These are phyloP conservation scores for Tritrichomonas musculus DNA, from an alignment of 208 protist genomes.

Conservation along the genomic window DNA sequence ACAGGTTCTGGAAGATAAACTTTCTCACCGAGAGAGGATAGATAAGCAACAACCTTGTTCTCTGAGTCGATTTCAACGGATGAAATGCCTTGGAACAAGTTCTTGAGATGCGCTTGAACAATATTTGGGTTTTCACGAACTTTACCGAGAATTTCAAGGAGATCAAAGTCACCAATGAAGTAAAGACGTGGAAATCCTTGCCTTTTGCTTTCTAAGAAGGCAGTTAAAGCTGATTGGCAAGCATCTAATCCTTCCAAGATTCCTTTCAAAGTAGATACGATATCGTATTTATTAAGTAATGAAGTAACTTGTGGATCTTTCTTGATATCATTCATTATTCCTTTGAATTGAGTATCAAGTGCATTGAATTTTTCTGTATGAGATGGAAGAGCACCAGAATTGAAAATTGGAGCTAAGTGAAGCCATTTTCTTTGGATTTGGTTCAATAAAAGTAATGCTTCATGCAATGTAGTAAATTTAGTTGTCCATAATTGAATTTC, in stretches of 20 bases:
- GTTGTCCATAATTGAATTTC: constrained; percentile 75
- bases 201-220: constrained; percentile 93
- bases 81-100: constrained; percentile 90
- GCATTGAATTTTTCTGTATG: constrained; percentile 81
- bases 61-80: constrained; percentile 68
- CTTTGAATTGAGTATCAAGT: constrained; percentile 80
- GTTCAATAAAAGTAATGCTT: constrained; percentile 78
- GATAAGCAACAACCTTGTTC: constrained; percentile 6
- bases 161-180: constrained; percentile 95
- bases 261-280: constrained; percentile 64
- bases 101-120: constrained; percentile 93
- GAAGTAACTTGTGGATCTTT: constrained; percentile 69
- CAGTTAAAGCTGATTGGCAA: constrained; percentile 87
- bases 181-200: constrained; percentile 80
- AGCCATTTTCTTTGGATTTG: constrained; percentile 94
- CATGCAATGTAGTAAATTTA: constrained; percentile 74
- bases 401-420: constrained; percentile 95
- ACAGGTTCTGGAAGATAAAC: constrained; percentile 75
- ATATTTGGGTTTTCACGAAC: constrained; percentile 69
- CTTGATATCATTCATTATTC: constrained; percentile 72
- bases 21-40: constrained; percentile 62
- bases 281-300: constrained; percentile 55
- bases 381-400: constrained; percentile 81
- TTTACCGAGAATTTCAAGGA: constrained; percentile 83
- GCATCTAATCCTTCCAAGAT: constrained; percentile 85